Base-by-base conservation (phyloP, 805 yeast genomes). In the Zygosaccharomyces siamensis region DNA sequence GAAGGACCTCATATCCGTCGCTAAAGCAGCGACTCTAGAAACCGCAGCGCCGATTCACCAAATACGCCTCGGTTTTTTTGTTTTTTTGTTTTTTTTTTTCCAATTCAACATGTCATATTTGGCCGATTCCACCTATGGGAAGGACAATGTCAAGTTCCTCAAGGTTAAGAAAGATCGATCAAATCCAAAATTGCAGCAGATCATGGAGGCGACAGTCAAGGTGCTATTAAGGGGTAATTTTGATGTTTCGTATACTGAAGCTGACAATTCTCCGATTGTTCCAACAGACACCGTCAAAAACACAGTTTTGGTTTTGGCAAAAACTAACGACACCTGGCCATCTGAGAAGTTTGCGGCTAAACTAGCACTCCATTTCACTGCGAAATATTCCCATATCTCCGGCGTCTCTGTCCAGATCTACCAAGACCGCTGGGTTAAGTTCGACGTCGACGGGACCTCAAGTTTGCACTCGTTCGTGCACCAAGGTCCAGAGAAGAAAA, bases 201-300 rank as follows among this genome's bases (percentile, higher is more conserved):
- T 90, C 36, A 77, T 87, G 69, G 97, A 90, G 73, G 87, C 95
- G 46, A 84, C 89, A 49, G 95, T 86, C 48, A 75, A 77, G 54
- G 83, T 83, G 24, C 73, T 90, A 44, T 75, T 90, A 50, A 81
- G 78, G 57, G 97, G 97, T 53, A 78, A 76, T 48, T 83, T 90
- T 61, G 96, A 86, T 54, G 70, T 72, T 27, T 82, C 96, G 3
- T 90, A 86, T 74, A 90, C 96, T 44, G 62, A 83, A 50, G 97
- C 96, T 33, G 95, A 90, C 71, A 90, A 90, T 72, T 64, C 86
- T 2, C 79, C 86, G n/a, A 82, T 90, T 61, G 95, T 90, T 43
- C 97, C 97, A 50, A 90, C 97, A 7, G 96, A 89, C 69, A 88
- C 96, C 1, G 89, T 89, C 48, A 89, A 89, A 70, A 89, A 89